Percentiles rank a stretch among this genome's conserved stretches.
These are phyloP conservation scores for Lotmaria passim DNA, from an alignment of 208 protist genomes.

Conservation along the genomic window DNA sequence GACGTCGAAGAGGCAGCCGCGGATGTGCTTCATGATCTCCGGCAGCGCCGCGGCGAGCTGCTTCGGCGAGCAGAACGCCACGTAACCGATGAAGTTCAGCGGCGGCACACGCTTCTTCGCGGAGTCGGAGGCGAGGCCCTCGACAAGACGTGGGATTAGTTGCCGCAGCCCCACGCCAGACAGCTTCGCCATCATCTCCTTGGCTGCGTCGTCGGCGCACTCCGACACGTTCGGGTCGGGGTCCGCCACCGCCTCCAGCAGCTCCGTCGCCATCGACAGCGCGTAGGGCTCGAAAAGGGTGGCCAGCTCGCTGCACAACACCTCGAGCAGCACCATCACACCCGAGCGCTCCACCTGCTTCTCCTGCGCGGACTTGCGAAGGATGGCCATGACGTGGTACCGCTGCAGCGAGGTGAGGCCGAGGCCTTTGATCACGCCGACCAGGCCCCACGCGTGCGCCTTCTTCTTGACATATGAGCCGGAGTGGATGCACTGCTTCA, in stretches of 20 bases:
- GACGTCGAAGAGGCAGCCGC: constrained; percentile 87
- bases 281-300: constrained; percentile 88
- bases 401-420: constrained; percentile 75
- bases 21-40: constrained; percentile 91
- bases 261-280: constrained; percentile 65
- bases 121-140: constrained; percentile 71
- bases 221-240: constrained; percentile 83
- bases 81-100: constrained; percentile 92
- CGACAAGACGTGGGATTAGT: constrained; percentile 83
- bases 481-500: constrained; percentile 86
- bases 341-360: constrained; percentile 83
- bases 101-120: constrained; percentile 85
- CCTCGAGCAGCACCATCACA: constrained; percentile 89
- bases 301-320: constrained; percentile 80
- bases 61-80: constrained; percentile 92
- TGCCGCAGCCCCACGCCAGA: constrained; percentile 88
- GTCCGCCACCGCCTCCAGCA: constrained; percentile 87
- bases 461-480: constrained; percentile 93
- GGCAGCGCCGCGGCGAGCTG: constrained; percentile 90
- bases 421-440: constrained; percentile 83
- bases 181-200: constrained; percentile 79
- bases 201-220: constrained; percentile 88
- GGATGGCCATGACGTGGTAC: constrained; percentile 71
- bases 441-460: constrained; percentile 89
- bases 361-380: constrained; percentile 64